A percentile compares a stretch with the other conserved stretches of the same genome.
These are phyloP conservation scores for Urostyla sp. DNA, from an alignment of 73 alveolate genomes.

Conservation along the genomic window DNA sequence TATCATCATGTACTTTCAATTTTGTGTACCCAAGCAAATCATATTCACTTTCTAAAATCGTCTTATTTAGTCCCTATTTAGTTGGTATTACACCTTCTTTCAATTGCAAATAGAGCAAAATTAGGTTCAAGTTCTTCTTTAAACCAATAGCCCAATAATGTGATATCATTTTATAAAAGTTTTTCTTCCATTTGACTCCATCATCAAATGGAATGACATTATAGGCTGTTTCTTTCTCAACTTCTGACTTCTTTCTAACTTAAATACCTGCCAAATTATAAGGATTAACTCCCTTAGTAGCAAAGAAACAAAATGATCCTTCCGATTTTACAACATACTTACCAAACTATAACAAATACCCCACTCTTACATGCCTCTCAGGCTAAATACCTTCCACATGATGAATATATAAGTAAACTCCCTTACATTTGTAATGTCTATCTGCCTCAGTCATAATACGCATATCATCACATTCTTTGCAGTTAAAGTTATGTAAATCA, in stretches of 20 bases:
- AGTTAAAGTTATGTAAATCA: slow-evolving; percentile 48
- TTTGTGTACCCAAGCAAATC: slow-evolving; percentile 64
- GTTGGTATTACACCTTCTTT: slow-evolving; percentile 62
- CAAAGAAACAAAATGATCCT: slow-evolving; percentile 58
- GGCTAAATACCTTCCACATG: slow-evolving; percentile 65
- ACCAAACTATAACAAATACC: slow-evolving; percentile 49
- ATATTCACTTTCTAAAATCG: slow-evolving; percentile 63
- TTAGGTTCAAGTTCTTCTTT: slow-evolving; percentile 51
- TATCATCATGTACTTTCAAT: slow-evolving; percentile 45
- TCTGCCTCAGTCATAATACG: slow-evolving; percentile 61
- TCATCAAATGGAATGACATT: slow-evolving; percentile 57
- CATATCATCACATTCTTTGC: slow-evolving; percentile 38
- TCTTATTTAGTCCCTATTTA: slow-evolving; percentile 5
- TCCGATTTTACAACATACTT: slow-evolving; percentile 56
- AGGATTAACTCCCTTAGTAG: slow-evolving; percentile 64
- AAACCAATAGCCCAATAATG: slow-evolving; percentile 68
- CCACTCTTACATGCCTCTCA: slow-evolving; percentile 61
- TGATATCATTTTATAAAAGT: slow-evolving; percentile 58
- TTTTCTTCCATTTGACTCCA: slow-evolving; percentile 45
- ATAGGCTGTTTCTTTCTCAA: slow-evolving; percentile 50
- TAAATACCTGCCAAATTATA: slow-evolving; percentile 25
- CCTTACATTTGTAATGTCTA: slow-evolving; percentile 52
- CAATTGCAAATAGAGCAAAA: slow-evolving; percentile 53
- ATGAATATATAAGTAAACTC: slow-evolving; percentile 65
- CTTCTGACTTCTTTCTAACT: slow-evolving; percentile 8